Evolutionary conservation across 169 alveolate species (phyloP).

Genomic region (Plasmodium reichenowi): DNA sequence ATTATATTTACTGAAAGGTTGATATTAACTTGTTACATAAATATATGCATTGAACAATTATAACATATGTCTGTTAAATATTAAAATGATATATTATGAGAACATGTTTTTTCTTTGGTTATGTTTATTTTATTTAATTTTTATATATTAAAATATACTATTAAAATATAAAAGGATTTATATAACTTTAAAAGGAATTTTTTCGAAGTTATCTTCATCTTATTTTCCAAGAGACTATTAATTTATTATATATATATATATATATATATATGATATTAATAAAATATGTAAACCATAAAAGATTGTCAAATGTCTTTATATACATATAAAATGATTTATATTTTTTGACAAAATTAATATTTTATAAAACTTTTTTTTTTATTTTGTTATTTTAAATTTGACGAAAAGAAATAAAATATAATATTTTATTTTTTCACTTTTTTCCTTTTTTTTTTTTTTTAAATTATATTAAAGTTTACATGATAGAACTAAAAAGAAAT

Average conservation of each 20-base stretch:
- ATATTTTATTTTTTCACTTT: no score
- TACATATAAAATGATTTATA: no score
- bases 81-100: not conserved
- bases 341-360: no score
- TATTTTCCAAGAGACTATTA: not conserved
- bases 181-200: constrained; percentile 8
- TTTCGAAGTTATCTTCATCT: constrained; percentile 8
- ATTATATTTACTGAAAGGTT: constrained; percentile 48
- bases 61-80: constrained; percentile 24
- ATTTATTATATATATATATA: not conserved
- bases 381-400: no score
- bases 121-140: not conserved
- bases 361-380: no score
- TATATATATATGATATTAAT: not conserved
- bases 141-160: constrained; percentile 15
- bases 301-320: no score
- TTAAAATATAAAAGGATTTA: constrained; percentile 18
- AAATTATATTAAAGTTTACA: no score
- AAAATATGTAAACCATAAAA: no score
- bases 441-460: no score
- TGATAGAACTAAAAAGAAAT: no score
- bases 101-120: not conserved
- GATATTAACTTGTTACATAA: constrained; percentile 34
- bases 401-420: no score
- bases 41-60: constrained; percentile 48